phyloP scores from a whole-genome alignment of 2,329 filamentous ascomycete species.

The Aspergillus flavus region DNA sequence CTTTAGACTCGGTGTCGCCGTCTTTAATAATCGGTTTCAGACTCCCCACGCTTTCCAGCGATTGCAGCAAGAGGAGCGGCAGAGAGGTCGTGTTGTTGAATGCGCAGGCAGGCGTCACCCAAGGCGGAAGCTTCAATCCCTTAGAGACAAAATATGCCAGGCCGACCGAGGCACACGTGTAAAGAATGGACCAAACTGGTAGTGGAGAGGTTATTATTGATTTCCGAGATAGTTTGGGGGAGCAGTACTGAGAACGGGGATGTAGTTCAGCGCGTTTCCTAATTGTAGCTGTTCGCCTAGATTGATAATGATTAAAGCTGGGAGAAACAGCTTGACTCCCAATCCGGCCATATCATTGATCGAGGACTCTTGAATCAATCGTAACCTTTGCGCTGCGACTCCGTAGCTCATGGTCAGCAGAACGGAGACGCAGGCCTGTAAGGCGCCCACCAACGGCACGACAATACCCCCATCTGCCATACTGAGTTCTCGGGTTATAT shows the following conservation, averaged over 20 bases:
- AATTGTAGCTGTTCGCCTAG: slow-evolving; percentile 54
- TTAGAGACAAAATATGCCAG: slow-evolving; percentile 49
- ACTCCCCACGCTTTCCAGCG: slow-evolving; percentile 59
- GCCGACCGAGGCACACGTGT: slow-evolving; percentile 53
- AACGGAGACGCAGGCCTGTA: slow-evolving; percentile 59
- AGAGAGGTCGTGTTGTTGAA: slow-evolving; percentile 63
- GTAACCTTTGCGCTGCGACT: slow-evolving; percentile 53
- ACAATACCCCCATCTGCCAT: slow-evolving; percentile 22
- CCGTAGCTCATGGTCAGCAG: slow-evolving; percentile 58
- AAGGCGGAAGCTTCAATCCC: slow-evolving; percentile 53
- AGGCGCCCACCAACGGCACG: slow-evolving; percentile 52
- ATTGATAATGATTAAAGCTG: slow-evolving; percentile 56
- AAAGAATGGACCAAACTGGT: slow-evolving; percentile 54
- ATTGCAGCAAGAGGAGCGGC: slow-evolving; percentile 55
- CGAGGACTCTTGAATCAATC: slow-evolving; percentile 49
- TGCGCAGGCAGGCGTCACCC: slow-evolving; percentile 57
- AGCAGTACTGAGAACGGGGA: slow-evolving; percentile 50
- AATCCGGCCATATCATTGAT: slow-evolving; percentile 57
- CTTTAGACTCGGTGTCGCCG: slow-evolving; percentile 47
- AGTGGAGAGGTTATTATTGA: not conserved
- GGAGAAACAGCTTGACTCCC: slow-evolving; percentile 57
- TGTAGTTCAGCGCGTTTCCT: slow-evolving; percentile 51
- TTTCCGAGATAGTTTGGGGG: not conserved
- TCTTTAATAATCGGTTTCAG: slow-evolving; percentile 52
- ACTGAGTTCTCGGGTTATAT: not conserved